Evolutionary conservation across 129 eudicot species (phyloP).

Genomic region (Flaveria sonorensis): DNA sequence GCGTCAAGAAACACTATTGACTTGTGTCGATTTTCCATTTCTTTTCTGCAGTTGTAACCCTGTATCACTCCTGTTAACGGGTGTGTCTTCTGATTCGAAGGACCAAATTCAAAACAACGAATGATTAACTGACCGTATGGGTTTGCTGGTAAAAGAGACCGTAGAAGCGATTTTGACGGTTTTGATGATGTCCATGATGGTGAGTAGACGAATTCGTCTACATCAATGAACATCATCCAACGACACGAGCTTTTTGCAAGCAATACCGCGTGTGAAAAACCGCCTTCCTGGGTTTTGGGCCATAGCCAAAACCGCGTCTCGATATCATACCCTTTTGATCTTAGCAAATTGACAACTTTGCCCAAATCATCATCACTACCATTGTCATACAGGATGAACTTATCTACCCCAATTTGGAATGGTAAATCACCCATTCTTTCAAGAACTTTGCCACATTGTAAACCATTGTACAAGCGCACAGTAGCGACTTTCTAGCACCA

Average conservation of each 20-base stretch:
- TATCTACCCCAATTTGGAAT: conserved; percentile 71
- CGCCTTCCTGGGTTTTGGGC: conserved; percentile 89
- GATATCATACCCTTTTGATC: conserved; percentile 48
- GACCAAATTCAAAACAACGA: conserved; percentile 70
- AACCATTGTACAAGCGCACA: conserved; percentile 94
- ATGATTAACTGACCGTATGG: conserved; percentile 47
- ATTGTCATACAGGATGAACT: conserved; percentile 72
- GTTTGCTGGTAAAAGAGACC: conserved; percentile 16
- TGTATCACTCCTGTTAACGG: conserved; percentile 69
- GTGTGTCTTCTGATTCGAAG: conserved; percentile 53
- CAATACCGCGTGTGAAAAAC: conserved; percentile 68
- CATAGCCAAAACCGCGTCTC: conserved; percentile 65
- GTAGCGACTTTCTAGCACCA: conserved; percentile 7
- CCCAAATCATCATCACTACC: conserved; percentile 66
- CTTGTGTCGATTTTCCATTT: conserved; percentile 64
- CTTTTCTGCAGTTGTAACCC: conserved; percentile 71
- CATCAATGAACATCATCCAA: conserved; percentile 70
- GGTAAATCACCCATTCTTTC: conserved; percentile 78
- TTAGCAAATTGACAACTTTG: conserved; percentile 34
- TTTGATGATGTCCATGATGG: conserved; percentile 38
- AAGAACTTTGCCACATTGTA: conserved; percentile 67
- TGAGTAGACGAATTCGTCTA: conserved; percentile 75
- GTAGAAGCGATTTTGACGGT: conserved; percentile 40
- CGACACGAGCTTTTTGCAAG: conserved; percentile 39
- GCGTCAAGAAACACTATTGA: conserved; percentile 60